Base-by-base conservation (phyloP, 345 rosid genomes). In the Pugionium cornutum region DNA sequence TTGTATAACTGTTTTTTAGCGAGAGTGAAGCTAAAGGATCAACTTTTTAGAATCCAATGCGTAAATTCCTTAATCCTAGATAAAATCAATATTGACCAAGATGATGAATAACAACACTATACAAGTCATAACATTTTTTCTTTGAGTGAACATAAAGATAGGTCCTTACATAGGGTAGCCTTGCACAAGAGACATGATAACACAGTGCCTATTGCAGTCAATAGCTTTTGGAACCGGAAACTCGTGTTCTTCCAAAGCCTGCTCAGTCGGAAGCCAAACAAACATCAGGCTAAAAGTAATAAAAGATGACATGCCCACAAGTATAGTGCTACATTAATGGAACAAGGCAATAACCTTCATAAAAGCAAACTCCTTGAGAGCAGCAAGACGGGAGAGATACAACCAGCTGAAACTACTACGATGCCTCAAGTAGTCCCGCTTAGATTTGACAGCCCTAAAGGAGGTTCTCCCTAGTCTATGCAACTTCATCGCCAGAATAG, bases 381-480 rank as follows among this genome's bases (percentile, higher is more conserved):
- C 97, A 46, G 96, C 96, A 54, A 92, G 89, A 8, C 96, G 78
- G 18, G 94, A 92, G 79, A 92, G 74, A 77, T 88, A 94, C 65
- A 94, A 86, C 97, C 92, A 94, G 61, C 82, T 94, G 81, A 31
- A 90, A 75, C 86, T 90, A 67, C 76, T 84, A 9, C 95, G 86
- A 77, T 94, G 97, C 85, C 82, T 82, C 80, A 94, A 79, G 75
- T 94, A 90, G 69, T 94, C 99, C 81, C 95, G 92, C 86, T 90
- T 94, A 58, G 95, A 80, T 75, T 94, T 94, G 51, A 94, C 99
- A 48, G 97, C 99, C 82, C 97, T 84, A 57, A 94, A 94, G 64
- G 99, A 94, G 63, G 82, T 80, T 83, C 95, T 85, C 25, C 97
- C 97, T 35, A 90, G 88, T 64, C 97, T 81, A 58, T 94, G 99